Percentiles rank a stretch among this genome's conserved stretches.
phyloP scores from a whole-genome alignment of 306 rosid species.

The Prunus padus region DNA sequence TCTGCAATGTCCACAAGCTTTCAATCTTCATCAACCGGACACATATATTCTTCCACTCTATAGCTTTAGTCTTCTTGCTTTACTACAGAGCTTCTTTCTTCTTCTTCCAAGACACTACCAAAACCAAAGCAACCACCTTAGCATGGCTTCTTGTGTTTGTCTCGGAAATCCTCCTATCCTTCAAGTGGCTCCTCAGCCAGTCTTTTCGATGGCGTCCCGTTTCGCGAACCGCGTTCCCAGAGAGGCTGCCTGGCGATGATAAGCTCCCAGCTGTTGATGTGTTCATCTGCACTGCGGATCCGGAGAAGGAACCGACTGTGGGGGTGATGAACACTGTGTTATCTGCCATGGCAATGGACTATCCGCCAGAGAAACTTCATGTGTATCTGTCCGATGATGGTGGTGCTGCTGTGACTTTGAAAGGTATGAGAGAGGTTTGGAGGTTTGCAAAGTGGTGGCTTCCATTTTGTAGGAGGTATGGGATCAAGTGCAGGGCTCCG shows the following conservation, averaged over 20 bases:
- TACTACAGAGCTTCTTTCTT: conserved; percentile 48
- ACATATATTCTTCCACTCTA: conserved; percentile 45
- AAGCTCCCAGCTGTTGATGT: conserved; percentile 62
- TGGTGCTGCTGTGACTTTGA: conserved; percentile 49
- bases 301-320: conserved; percentile 59
- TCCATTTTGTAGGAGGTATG: conserved; percentile 54
- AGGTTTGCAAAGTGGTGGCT: conserved; percentile 65
- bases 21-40: conserved; percentile 43
- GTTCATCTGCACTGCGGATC: conserved; percentile 70
- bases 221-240: conserved; percentile 46
- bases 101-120: conserved; percentile 27
- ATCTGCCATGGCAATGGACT: conserved; percentile 75
- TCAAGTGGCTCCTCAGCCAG: conserved; percentile 61
- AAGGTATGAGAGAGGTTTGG: conserved; percentile 45
- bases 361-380: conserved; percentile 62
- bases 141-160: conserved; percentile 54
- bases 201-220: conserved; percentile 58
- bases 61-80: conserved; percentile 49
- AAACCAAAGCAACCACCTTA: conserved; percentile 22
- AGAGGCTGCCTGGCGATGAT: conserved; percentile 51
- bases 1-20: conserved; percentile 41
- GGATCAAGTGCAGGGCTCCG: conserved; percentile 49
- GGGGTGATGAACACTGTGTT: conserved; percentile 73
- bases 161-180: conserved; percentile 60
- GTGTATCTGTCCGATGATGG: conserved; percentile 78